Evolutionary conservation across 2,329 filamentous ascomycete species (phyloP).

Genomic region (Fusarium lateritium): DNA sequence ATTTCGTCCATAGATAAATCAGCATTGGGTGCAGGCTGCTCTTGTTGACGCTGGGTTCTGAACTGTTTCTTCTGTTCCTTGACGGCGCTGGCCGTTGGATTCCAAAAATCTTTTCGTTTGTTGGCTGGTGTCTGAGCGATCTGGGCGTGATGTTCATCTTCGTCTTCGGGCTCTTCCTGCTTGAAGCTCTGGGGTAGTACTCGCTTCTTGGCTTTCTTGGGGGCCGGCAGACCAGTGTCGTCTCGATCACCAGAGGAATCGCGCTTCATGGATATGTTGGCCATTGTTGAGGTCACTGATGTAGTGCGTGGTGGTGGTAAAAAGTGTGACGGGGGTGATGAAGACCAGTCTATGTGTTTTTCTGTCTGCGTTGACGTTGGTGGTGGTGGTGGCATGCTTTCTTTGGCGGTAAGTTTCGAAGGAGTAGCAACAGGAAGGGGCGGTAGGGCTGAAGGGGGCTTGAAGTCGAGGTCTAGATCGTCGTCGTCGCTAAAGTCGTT

Average conservation of each 20-base stretch:
- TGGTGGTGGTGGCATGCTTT: constrained; percentile 49
- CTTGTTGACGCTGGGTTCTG: constrained; percentile 66
- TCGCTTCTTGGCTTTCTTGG: constrained; percentile 70
- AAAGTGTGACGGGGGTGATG: constrained; percentile 69
- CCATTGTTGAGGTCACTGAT: constrained; percentile 37
- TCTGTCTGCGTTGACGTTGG: constrained; percentile 50
- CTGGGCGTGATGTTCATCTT: constrained; percentile 49
- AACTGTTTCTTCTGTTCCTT: constrained; percentile 83
- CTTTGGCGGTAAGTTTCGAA: constrained; percentile 42
- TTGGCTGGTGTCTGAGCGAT: constrained; percentile 46
- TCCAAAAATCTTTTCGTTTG: constrained; percentile 48
- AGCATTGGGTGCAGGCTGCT: constrained; percentile 61
- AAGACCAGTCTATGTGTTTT: constrained; percentile 77
- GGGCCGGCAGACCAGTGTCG: constrained; percentile 41
- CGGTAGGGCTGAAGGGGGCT: constrained; percentile 70
- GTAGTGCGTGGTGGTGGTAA: constrained; percentile 53
- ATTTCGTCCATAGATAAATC: constrained; percentile 53
- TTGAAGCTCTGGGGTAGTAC: constrained; percentile 69
- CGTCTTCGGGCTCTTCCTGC: constrained; percentile 52
- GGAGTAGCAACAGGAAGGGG: constrained; percentile 46
- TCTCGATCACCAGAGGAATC: constrained; percentile 55
- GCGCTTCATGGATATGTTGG: constrained; percentile 58
- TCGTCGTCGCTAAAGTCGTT: constrained; percentile 91
- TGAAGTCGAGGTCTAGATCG: constrained; percentile 78
- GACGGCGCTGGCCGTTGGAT: constrained; percentile 47